Base-by-base conservation (phyloP, 768 basidiomycete genomes). In the Basidioascus undulatus region DNA sequence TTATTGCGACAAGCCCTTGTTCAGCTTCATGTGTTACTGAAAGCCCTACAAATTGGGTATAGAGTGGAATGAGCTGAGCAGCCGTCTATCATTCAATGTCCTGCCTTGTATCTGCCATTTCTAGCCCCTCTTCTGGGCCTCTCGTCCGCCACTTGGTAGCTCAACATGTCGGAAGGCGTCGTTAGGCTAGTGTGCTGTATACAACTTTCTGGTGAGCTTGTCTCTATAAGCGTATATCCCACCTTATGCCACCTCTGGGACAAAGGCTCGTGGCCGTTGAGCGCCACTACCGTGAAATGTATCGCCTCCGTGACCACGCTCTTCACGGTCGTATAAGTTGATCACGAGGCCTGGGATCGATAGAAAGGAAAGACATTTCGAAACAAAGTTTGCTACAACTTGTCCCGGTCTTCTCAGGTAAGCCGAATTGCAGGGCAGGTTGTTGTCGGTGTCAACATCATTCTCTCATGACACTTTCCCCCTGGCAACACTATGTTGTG, bases 11-110 rank as follows among this genome's bases (percentile, higher is more conserved):
- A 81, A 63, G 54, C 83, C 79, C 51, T 60, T 70, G 0, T 65
- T 83, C 23, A 52, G 76, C 21, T 64, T 84, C 24, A 79, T 84
- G n/a, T n/a, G n/a, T n/a, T n/a, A n/a, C n/a, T n/a, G n/a, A n/a
- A n/a, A n/a, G n/a, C n/a, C n/a, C n/a, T n/a, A n/a, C n/a, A n/a
- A n/a, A n/a, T n/a, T n/a, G n/a, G n/a, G n/a, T n/a, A n/a, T 49
- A 81, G 77, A 61, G 70, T 75, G 53, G 76, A 74, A 45, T 28
- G 65, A 57, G 21, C 36, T 13, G 32, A 15, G 21, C n/a, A 18
- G n/a, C 8, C 6, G 9, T 25, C 30, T 35, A 21, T 37, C 34
- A 6, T 32, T 13, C 26, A 27, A 3, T 37, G 27, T 11, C n/a
- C 26, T 34, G 21, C 30, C 21, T 34, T 33, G 6, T 30, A 18